These are phyloP conservation scores for Cryphonectria carpinicola DNA, from an alignment of 2,329 filamentous ascomycete genomes.

Conservation along the genomic window DNA sequence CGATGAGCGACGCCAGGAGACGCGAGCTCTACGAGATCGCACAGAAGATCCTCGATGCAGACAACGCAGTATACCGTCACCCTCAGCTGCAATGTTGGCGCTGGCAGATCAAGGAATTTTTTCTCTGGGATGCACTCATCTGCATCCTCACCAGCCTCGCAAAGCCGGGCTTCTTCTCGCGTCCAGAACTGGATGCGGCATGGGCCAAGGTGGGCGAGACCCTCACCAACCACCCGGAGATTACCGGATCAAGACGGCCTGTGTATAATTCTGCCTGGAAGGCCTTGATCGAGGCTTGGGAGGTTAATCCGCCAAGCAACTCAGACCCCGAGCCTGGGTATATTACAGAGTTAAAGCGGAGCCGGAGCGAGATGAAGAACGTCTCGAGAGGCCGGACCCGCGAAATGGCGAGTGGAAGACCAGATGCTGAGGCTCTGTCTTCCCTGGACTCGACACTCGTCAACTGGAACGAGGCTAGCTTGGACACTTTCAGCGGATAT, in stretches of 20 bases:
- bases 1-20: constrained; percentile 33
- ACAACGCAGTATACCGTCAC: constrained; percentile 37
- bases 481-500: constrained; percentile 26
- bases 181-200: constrained; percentile 27
- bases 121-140: constrained; percentile 40
- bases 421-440: too few relatives aligned
- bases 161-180: constrained; percentile 32
- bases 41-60: constrained; percentile 43
- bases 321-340: constrained; percentile 31
- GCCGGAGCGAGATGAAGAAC: not conserved
- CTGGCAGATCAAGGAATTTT: constrained; percentile 41
- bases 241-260: constrained; percentile 35
- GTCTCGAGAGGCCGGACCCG: not conserved
- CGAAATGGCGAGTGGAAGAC: not conserved
- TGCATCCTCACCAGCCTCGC: constrained; percentile 36
- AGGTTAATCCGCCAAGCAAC: constrained; percentile 28
- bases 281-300: constrained; percentile 41
- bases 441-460: not conserved
- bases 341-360: constrained; percentile 33
- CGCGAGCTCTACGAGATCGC: constrained; percentile 39
- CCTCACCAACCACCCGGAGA: constrained; percentile 37
- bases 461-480: not conserved
- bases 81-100: constrained; percentile 33
- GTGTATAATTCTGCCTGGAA: constrained; percentile 37
- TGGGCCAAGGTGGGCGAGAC: constrained; percentile 37